Evolutionary conservation across 345 rosid genomes (phyloP), one percentile per base, ranked within the genome.

Genomic region (Pistacia atlantica): DNA sequence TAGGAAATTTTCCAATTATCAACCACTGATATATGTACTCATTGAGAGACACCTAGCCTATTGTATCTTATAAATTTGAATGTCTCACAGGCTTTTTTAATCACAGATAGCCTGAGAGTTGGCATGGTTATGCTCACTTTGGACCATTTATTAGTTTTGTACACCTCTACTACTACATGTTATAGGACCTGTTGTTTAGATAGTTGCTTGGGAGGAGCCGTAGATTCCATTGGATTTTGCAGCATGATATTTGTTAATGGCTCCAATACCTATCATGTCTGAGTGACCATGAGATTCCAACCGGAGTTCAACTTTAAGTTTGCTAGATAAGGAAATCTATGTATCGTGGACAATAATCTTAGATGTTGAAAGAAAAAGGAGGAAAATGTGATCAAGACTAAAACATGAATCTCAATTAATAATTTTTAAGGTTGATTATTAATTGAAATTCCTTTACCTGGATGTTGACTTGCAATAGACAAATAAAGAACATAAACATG

Each of bases 241-340:
- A 12, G 37, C 35, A 61, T 28, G 38, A 63, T 63, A 1, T 63
- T 35, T 63, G 45, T 16, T 35, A n/a, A 63, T 35, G 46, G 67
- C 48, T 35, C 67, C 45, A 48, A 12, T 67, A 6, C 71, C 11
- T 67, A 46, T 46, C 22, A 46, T 12, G 9, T 16, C 37, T 42
- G 46, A 42, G 46, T 67, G 48, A 69, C 73, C 72, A 69, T 31
- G 56, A 31, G 16, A 28, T 16, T 37, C 58, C 12, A 63, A 63
- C 22, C 46, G 33, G 45, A 33, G 22, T 52, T 65, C 52, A 65
- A 65, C 4, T 69, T 9, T 35, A 64, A 51, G 45, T 55, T 54
- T 52, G 25, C 48, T 69, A 18, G 57, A 69, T 69, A 11, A 8
- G 73, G 73, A 45, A 31, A 51, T 69, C 59, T 16, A 10, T 35